phyloP scores from a whole-genome alignment of 129 eudicot species.

The Artemisia argyi region DNA sequence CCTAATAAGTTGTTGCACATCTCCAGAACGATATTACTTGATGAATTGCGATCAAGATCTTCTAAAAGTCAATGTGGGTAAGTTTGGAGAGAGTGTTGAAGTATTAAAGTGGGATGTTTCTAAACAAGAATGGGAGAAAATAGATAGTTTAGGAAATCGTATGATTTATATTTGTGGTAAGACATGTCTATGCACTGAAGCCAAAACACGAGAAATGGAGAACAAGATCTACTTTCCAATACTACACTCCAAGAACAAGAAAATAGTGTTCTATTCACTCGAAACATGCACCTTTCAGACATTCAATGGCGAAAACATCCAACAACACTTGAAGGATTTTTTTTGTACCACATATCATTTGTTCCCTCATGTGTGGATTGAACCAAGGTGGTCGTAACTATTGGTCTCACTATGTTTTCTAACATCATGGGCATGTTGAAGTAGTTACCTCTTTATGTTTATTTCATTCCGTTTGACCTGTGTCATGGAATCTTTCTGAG shows the following conservation, averaged over 20 bases:
- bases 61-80: not conserved
- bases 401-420: too few relatives aligned
- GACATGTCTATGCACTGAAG: not conserved
- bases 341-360: not conserved
- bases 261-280: not conserved
- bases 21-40: not conserved
- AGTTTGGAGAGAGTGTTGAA: not conserved
- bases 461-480: too few relatives aligned
- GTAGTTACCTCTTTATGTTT: too few relatives aligned
- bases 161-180: not conserved
- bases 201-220: not conserved
- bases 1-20: not conserved
- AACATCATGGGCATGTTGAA: too few relatives aligned
- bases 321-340: not conserved
- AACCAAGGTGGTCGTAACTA: not conserved
- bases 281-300: not conserved
- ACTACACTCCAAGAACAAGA: not conserved
- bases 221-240: constrained; percentile 2
- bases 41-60: not conserved
- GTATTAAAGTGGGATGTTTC: not conserved
- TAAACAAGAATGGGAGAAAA: too few relatives aligned
- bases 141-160: not conserved
- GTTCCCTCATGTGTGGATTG: constrained; percentile 4
- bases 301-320: not conserved
- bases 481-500: too few relatives aligned